These are phyloP conservation scores for Echinosophora koreensis DNA, from an alignment of 306 rosid species.

Conservation along the genomic window DNA sequence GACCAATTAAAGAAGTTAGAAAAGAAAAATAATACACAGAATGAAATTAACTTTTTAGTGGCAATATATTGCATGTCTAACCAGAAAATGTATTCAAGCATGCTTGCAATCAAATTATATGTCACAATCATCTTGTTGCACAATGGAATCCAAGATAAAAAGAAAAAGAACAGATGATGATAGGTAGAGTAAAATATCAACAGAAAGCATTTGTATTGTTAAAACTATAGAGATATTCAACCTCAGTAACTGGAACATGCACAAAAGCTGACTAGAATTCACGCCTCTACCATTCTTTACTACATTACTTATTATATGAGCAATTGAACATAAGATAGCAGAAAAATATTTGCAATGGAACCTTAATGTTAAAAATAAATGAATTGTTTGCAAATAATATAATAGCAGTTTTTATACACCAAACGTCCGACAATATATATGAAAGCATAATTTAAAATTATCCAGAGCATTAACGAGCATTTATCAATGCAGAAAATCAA, in stretches of 20 bases:
- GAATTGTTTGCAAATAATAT: conserved; percentile 19
- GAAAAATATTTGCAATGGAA: background rate
- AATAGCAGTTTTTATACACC: background rate
- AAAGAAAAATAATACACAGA: conserved; percentile 2
- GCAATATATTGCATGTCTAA: background rate
- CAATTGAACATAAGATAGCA: background rate
- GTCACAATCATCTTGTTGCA: conserved; percentile 10
- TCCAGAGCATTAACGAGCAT: background rate
- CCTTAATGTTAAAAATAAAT: background rate
- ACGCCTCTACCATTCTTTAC: background rate
- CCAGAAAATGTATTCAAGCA: conserved; percentile 38
- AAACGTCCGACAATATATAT: background rate
- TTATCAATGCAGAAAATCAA: conserved; percentile 16
- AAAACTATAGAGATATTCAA: conserved; percentile 18
- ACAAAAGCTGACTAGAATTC: conserved; percentile 10
- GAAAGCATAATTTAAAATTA: conserved; percentile 16
- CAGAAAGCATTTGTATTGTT: conserved; percentile 6
- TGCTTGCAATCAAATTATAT: conserved; percentile 23
- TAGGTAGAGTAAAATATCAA: conserved; percentile 30
- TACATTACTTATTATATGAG: background rate
- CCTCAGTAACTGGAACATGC: background rate
- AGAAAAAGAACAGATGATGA: conserved; percentile 1
- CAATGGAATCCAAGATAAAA: background rate
- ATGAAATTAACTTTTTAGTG: conserved; percentile 12
- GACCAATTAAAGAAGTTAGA: conserved; percentile 44